Evolutionary conservation across 148 eudicot genomes (phyloP).

Genomic region (Silene latifolia): DNA sequence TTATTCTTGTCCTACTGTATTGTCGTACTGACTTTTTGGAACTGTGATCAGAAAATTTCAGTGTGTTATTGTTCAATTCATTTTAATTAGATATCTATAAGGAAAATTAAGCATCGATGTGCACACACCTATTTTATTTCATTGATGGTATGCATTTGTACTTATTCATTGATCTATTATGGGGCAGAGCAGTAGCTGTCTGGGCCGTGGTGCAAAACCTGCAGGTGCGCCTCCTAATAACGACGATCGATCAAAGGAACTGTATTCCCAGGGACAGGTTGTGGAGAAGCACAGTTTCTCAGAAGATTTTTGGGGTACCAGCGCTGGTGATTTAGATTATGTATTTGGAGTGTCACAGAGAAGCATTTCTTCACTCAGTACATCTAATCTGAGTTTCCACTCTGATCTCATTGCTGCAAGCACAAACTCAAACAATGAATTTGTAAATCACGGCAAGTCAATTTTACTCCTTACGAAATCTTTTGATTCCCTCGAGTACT

Average conservation of each 20-base stretch:
- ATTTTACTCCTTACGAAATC: background rate
- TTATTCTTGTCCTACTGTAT: too few species aligned
- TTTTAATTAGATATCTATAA: background rate
- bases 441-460: conserved; percentile 69
- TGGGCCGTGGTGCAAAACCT: conserved; percentile 59
- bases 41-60: too few species aligned
- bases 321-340: conserved; percentile 60
- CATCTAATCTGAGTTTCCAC: conserved; percentile 53
- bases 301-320: conserved; percentile 87
- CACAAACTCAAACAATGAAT: conserved; percentile 41
- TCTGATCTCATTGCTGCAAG: conserved; percentile 32
- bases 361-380: conserved; percentile 67
- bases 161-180: conserved; percentile 27
- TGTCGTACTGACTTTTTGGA: too few species aligned
- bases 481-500: background rate
- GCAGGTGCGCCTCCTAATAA: conserved; percentile 37
- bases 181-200: conserved; percentile 70
- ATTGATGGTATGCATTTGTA: conserved; percentile 5
- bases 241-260: conserved; percentile 55
- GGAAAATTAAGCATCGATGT: background rate
- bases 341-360: conserved; percentile 55
- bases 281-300: conserved; percentile 50
- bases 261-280: conserved; percentile 31
- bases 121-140: background rate
- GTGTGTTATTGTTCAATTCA: too few species aligned